Conservation (phyloP, 2,329 filamentous ascomycete species). For the Penicillium sp. region DNA sequence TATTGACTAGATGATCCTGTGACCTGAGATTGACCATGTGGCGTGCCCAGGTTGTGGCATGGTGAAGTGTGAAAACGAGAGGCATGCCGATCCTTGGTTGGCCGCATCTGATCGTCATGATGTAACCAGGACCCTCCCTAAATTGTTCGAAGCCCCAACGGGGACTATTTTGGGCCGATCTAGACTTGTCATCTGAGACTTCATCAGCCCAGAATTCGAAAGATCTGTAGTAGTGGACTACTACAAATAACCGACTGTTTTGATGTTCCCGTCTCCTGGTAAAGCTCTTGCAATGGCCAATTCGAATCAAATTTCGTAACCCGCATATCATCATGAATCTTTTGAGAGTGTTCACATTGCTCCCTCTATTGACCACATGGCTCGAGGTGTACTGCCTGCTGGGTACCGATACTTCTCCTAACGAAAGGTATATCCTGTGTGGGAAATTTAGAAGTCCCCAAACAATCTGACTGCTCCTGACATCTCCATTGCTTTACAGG, state of each 20-base stretch:
- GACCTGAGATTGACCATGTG: background rate
- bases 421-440: background rate
- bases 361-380: background rate
- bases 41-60: background rate
- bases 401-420: background rate
- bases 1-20: background rate
- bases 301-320: background rate
- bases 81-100: background rate
- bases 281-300: background rate
- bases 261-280: background rate
- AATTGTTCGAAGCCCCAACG: background rate
- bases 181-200: background rate
- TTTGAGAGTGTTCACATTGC: background rate
- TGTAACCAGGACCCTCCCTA: background rate
- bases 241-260: background rate
- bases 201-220: background rate
- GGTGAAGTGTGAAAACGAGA: background rate
- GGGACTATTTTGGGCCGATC: background rate
- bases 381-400: background rate
- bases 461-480: background rate
- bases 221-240: background rate
- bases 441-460: background rate
- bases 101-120: background rate
- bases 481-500: background rate
- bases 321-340: background rate